Evolutionary conservation across 202 grass and related monocot species (phyloP), one percentile per base, ranked within the genome.

Genomic region (Elaeis oleifera): DNA sequence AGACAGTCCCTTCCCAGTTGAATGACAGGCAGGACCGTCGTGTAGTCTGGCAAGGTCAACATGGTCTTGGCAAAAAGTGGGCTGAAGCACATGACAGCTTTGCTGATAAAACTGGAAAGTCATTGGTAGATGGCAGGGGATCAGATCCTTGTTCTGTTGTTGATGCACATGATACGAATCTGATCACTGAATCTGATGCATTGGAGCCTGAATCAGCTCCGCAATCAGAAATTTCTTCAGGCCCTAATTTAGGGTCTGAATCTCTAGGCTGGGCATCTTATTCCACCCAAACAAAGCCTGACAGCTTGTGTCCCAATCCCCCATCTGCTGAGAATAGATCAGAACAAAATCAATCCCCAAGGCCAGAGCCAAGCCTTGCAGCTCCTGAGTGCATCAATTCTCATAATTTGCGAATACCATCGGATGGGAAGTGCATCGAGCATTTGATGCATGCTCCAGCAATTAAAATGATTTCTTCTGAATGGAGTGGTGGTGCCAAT

Each of bases 121-220:
- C 28, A 31, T 31, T 31, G 28, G 28, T 31, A 31, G 28, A 31
- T 31, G 23, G 60, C 59, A 63, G 44, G 59, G 72, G 77, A 54
- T 79, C 74, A 23, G 85, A 86, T 63, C 62, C 49, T 53, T 61
- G 68, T 51, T 58, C 36, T 49, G 57, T 55, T 77, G 65, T 23
- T 21, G 68, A 61, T 70, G 44, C 7, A 49, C 56, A 5, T 17
- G 77, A 77, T 90, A 69, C 52, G 17, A 67, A 60, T 50, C 67
- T 53, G 73, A 68, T 73, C 23, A 6, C 80, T 80, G 13, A 60
- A 53, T 54, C 58, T 52, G 65, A 49, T 80, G 50, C 31, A 49
- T 29, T 65, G 36, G 29, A 25, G 4, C 53, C 25, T 66, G 59
- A 21, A 6, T 55, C 50, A 73, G 16, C 18, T 22, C 15, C 71